Percentiles rank a stretch among this genome's conserved stretches.
phyloP scores from a whole-genome alignment of 2,329 filamentous ascomycete species.

The Sarocladium oryzae region DNA sequence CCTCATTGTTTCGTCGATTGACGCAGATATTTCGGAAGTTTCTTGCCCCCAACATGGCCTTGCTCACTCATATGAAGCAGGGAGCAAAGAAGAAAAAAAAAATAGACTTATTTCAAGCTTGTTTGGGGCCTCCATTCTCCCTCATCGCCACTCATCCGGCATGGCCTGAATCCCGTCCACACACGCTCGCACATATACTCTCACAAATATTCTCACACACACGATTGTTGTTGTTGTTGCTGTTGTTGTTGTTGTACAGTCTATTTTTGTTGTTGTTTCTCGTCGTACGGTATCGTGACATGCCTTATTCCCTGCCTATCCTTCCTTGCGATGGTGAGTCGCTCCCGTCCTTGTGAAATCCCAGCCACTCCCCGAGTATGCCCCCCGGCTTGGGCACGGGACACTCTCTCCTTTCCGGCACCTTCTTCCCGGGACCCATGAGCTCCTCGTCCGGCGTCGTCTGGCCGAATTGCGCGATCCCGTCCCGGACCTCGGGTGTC shows the following conservation, averaged over 20 bases:
- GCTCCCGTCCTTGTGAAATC: conserved; percentile 46
- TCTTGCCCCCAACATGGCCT: background rate
- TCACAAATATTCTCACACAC: too few species aligned
- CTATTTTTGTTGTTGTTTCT: conserved; percentile 4
- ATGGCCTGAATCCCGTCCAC: background rate
- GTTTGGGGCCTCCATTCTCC: background rate
- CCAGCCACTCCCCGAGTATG: conserved; percentile 67
- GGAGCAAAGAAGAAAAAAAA: background rate
- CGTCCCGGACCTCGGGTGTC: conserved; percentile 33
- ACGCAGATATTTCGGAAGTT: background rate
- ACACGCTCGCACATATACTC: too few species aligned
- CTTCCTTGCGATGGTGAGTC: conserved; percentile 12
- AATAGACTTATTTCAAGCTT: background rate
- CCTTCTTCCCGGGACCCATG: conserved; percentile 19
- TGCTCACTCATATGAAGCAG: too few species aligned
- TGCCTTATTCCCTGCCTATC: conserved; percentile 18
- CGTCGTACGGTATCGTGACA: conserved; percentile 6
- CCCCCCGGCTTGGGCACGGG: conserved; percentile 88
- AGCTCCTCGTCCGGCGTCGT: conserved; percentile 28
- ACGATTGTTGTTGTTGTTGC: too few species aligned
- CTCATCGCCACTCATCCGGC: background rate
- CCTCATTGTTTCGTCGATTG: background rate
- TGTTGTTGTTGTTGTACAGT: conserved; percentile 7
- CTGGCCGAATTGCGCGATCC: conserved; percentile 42
- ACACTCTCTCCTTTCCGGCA: conserved; percentile 63